Percentiles rank a stretch among this genome's conserved stretches.
phyloP scores from a whole-genome alignment of 176 grass and related monocot species.

The Oryza brachyantha region DNA sequence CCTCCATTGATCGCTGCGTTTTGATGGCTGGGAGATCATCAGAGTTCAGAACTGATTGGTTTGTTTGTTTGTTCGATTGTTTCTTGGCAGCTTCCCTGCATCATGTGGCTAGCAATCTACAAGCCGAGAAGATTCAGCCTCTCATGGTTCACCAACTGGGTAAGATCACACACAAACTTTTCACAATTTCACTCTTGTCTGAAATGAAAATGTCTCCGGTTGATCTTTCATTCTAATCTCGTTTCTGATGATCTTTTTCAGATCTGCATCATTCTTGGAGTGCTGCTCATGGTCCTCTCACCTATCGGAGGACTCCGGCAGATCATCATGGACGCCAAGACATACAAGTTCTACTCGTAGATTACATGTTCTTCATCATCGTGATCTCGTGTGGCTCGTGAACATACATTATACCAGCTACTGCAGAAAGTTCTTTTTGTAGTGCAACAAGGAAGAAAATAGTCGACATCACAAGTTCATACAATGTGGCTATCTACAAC shows the following conservation, averaged over 20 bases:
- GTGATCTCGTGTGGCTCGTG: neutral
- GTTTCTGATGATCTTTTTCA: conserved; percentile 30
- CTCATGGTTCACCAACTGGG: conserved; percentile 87
- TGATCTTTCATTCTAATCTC: neutral
- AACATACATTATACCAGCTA: neutral
- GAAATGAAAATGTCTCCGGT: neutral
- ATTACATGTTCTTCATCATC: neutral
- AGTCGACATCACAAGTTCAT: neutral
- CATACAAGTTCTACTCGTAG: conserved; percentile 68
- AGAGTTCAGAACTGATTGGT: neutral
- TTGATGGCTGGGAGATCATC: neutral
- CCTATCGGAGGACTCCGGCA: conserved; percentile 76
- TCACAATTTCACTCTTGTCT: neutral
- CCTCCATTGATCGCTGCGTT: too few relatives aligned
- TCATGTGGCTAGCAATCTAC: conserved; percentile 88
- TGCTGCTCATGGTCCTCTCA: conserved; percentile 64
- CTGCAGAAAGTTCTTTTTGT: neutral
- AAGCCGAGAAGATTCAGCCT: conserved; percentile 73
- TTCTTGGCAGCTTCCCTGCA: conserved; percentile 75
- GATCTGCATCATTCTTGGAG: conserved; percentile 80
- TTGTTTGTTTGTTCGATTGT: neutral
- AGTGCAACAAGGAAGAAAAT: neutral
- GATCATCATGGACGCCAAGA: conserved; percentile 54
- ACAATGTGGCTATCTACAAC: neutral
- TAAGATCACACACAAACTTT: conserved; percentile 20